phyloP scores from a whole-genome alignment of 331 rosid genomes.

The Malus hybrid region DNA sequence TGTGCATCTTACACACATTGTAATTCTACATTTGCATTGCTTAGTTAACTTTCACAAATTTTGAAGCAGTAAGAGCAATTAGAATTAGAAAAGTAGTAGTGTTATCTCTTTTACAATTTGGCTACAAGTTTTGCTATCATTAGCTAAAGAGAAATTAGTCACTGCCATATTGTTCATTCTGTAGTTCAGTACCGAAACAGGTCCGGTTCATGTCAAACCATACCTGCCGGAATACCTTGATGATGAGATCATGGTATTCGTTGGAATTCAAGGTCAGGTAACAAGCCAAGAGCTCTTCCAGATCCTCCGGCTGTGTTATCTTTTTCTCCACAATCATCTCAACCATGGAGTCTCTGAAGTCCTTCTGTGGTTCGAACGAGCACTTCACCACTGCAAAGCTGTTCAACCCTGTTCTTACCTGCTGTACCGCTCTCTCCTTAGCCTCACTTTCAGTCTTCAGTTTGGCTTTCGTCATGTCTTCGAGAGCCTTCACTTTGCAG shows the following conservation, averaged over 20 bases:
- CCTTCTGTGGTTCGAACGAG: slow-evolving; percentile 62
- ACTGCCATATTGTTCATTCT: slow-evolving; percentile 7
- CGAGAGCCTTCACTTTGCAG: slow-evolving; percentile 65
- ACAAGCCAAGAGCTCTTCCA: slow-evolving; percentile 83
- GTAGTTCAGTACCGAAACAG: slow-evolving; percentile 24
- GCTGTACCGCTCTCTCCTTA: slow-evolving; percentile 29
- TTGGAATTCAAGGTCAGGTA: slow-evolving; percentile 81
- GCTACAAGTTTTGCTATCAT: slow-evolving; percentile 6
- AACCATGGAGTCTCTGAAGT: slow-evolving; percentile 90
- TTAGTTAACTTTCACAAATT: background rate
- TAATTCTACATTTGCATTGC: background rate
- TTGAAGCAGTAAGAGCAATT: background rate
- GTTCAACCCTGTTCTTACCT: slow-evolving; percentile 35
- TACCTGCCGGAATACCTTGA: slow-evolving; percentile 84
- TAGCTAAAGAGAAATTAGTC: too few species aligned
- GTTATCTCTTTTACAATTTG: slow-evolving; percentile 16
- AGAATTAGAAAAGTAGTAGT: slow-evolving; percentile 1
- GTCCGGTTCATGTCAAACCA: slow-evolving; percentile 62
- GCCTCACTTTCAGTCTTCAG: slow-evolving; percentile 41
- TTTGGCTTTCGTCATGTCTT: slow-evolving; percentile 62
- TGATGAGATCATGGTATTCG: slow-evolving; percentile 72
- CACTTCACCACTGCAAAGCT: slow-evolving; percentile 81
- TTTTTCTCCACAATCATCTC: slow-evolving; percentile 78
- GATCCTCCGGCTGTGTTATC: slow-evolving; percentile 54
- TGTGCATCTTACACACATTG: background rate